phyloP scores from a whole-genome alignment of 2,329 filamentous ascomycete species.

The Botrytis hyacinthi region DNA sequence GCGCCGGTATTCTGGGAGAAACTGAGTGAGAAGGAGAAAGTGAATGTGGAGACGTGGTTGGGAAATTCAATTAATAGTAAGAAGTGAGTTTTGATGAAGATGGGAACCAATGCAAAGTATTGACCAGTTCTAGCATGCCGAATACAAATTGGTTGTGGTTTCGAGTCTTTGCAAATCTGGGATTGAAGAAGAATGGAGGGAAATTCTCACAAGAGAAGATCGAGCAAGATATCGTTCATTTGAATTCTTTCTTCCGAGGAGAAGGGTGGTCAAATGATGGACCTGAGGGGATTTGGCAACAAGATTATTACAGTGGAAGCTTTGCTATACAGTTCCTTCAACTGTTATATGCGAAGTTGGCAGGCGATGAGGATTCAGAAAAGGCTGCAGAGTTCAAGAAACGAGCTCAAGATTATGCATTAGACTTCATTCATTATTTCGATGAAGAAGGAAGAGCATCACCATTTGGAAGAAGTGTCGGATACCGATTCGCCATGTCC shows the following conservation, averaged over 20 bases:
- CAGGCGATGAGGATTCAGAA: constrained; percentile 62
- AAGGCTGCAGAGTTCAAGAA: constrained; percentile 68
- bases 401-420: constrained; percentile 63
- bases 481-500: constrained; percentile 83
- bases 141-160: constrained; percentile 76
- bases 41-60: constrained; percentile 69
- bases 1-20: constrained; percentile 51
- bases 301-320: constrained; percentile 82
- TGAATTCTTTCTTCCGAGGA: constrained; percentile 79
- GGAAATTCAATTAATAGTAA: constrained; percentile 75
- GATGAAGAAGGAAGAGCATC: constrained; percentile 69
- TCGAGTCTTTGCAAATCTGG: constrained; percentile 78
- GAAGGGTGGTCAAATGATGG: constrained; percentile 82
- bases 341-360: constrained; percentile 71
- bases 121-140: constrained; percentile 64
- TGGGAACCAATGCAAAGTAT: background rate
- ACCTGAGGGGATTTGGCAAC: constrained; percentile 74
- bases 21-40: constrained; percentile 59
- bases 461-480: constrained; percentile 74
- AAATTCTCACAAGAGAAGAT: constrained; percentile 67
- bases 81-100: constrained; percentile 47
- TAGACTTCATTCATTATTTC: constrained; percentile 75
- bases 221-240: constrained; percentile 71
- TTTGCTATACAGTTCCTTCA: constrained; percentile 82
- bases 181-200: constrained; percentile 71